Base-by-base conservation (phyloP, 1,139 yeast genomes). In the Yamadazyma dendronema region DNA sequence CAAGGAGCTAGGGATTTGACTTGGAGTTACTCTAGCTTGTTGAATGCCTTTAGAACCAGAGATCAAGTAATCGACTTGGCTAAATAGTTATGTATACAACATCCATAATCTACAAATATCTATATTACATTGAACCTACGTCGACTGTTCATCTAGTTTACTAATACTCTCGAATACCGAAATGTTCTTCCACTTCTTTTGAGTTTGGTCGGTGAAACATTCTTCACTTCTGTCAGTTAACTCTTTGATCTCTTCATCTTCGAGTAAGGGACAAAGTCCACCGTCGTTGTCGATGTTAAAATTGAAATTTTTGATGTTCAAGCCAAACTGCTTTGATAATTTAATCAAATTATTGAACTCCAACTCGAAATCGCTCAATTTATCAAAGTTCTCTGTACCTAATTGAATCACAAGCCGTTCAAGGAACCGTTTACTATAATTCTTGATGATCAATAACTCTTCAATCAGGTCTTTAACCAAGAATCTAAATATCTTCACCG, bases 1-100 rank as follows among this genome's bases (percentile, higher is more conserved):
- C 84, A 81, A 59, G 98, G 98, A 3, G 97, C 97, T 0, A 62
- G 65, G 39, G 77, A 86, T 49, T 74, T 90, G 52, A 89, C 97
- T 4, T 90, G 98, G 98, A 84, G 95, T 46, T 87, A 87, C 57
- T 80, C 90, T 28, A 77, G 95, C 2, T 77, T 85, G 38, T 82
- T 86, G 81, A 74, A 78, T 47, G 79, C 92, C 3, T 64, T 75
- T 37, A 71, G 86, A 56, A 78, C 85, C 80, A 75, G 90, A 57
- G 48, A 30, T 2, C 43, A 39, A 21, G 37, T 41, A 13, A 14
- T 13, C 10, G 26, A 31, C 9, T 27, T 30, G 23, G 23, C 23
- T 21, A 10, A 21, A 7, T 21, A 21, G 23, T 21, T 21, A 21
- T n/a, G n/a, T n/a, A n/a, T n/a, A n/a, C n/a, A n/a, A n/a, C n/a